Evolutionary conservation across 139 green algal genomes (phyloP).

Genomic region (Coccomyxa sp.): DNA sequence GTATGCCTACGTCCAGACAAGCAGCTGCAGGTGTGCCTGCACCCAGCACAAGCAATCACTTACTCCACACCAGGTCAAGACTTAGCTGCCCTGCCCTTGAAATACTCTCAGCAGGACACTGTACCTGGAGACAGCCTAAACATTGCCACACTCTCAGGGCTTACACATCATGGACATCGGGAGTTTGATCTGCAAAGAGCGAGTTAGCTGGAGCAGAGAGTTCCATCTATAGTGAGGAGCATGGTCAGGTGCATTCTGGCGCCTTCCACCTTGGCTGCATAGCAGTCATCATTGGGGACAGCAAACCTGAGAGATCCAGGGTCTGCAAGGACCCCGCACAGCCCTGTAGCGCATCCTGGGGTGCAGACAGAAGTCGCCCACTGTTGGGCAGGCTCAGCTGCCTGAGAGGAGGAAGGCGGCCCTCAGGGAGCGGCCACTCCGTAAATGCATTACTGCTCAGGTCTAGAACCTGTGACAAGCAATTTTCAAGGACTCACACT

Average conservation of each 20-base stretch:
- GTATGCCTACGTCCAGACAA: neutral
- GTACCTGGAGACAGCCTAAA: neutral
- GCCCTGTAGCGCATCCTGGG: neutral
- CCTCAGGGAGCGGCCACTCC: conserved; percentile 5
- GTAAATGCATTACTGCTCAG: neutral
- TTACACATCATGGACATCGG: neutral
- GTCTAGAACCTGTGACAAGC: neutral
- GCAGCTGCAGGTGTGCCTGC: neutral
- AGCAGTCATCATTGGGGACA: too few relatives aligned
- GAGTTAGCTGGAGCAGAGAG: neutral
- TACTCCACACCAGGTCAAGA: too few relatives aligned
- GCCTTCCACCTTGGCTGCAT: too few relatives aligned
- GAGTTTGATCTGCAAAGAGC: neutral
- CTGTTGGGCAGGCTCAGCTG: neutral
- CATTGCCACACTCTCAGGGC: neutral
- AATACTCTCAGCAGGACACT: too few relatives aligned
- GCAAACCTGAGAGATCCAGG: conserved; percentile 9
- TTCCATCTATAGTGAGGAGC: neutral
- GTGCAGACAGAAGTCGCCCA: neutral
- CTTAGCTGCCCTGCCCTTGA: neutral
- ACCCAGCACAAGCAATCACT: too few relatives aligned
- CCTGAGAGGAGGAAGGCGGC: neutral
- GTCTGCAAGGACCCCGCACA: neutral
- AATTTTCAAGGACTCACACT: neutral
- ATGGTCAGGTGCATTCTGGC: neutral